Conservation (phyloP, 352 stramenopile genomes). For the Pythium dissotocum region DNA sequence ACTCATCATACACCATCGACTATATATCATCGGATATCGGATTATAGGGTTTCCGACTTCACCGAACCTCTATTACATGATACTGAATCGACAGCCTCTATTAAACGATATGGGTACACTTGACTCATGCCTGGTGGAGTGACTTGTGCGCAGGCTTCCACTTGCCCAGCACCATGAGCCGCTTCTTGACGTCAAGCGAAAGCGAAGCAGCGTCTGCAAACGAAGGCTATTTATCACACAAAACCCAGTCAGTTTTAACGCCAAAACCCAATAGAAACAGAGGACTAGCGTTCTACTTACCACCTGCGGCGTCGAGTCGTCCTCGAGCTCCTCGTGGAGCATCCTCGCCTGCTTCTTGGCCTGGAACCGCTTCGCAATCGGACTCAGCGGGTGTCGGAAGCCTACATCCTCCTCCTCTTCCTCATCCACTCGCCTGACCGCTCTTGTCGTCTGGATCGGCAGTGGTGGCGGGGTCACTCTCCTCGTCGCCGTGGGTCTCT, state of each 20-base stretch:
- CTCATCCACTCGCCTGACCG: not conserved
- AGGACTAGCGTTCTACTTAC: slow-evolving; percentile 2
- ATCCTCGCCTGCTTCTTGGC: slow-evolving; percentile 25
- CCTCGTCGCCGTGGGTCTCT: not conserved
- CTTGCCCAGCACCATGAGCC: slow-evolving; percentile 50
- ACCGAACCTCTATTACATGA: slow-evolving; percentile 2
- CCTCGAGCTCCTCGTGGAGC: not conserved
- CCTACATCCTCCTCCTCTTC: not conserved
- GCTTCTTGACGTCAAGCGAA: slow-evolving; percentile 62
- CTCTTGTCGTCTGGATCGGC: not conserved
- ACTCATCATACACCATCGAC: not conserved
- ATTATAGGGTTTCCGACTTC: not conserved
- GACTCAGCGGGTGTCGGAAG: slow-evolving; percentile 43
- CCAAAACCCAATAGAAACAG: not conserved
- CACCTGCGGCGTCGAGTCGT: not conserved
- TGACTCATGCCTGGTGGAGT: slow-evolving; percentile 4
- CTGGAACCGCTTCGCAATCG: slow-evolving; percentile 53
- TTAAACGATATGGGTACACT: slow-evolving; percentile 27
- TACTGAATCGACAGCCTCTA: slow-evolving; percentile 11
- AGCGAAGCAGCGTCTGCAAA: slow-evolving; percentile 50
- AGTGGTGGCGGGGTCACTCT: not conserved
- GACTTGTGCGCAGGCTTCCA: slow-evolving; percentile 36
- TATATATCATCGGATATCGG: not conserved
- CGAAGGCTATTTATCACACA: slow-evolving; percentile 12
- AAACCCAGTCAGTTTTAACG: not conserved